phyloP scores from a whole-genome alignment of 2,329 filamentous ascomycete genomes.

The Curvularia hawaiiensis region DNA sequence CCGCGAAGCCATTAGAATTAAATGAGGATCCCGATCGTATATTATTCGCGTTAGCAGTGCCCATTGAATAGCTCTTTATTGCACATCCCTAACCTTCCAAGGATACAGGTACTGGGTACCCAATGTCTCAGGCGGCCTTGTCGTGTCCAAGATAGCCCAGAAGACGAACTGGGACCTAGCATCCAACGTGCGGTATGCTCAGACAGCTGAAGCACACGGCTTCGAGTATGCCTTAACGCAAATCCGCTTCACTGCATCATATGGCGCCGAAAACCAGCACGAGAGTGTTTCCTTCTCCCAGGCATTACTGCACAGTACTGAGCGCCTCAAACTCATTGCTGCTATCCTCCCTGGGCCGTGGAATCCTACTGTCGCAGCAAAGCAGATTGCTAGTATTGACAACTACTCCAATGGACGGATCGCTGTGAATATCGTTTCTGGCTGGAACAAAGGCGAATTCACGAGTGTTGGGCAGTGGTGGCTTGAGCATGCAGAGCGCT shows the following conservation, averaged over 20 bases:
- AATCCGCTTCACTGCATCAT: constrained; percentile 60
- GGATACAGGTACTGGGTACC: constrained; percentile 57
- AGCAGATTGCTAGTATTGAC: constrained; percentile 60
- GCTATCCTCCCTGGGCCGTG: constrained; percentile 52
- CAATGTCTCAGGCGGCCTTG: constrained; percentile 59
- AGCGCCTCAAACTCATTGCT: constrained; percentile 58
- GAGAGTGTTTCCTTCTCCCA: constrained; percentile 59
- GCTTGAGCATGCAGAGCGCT: constrained; percentile 60
- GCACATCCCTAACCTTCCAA: background rate
- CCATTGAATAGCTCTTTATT: background rate
- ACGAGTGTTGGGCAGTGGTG: constrained; percentile 60
- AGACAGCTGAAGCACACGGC: constrained; percentile 54
- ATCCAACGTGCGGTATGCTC: constrained; percentile 57
- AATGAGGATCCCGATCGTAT: constrained; percentile 53
- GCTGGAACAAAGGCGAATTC: constrained; percentile 62
- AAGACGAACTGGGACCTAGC: constrained; percentile 56
- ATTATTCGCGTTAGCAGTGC: constrained; percentile 48
- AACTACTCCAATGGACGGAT: constrained; percentile 58
- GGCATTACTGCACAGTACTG: constrained; percentile 54
- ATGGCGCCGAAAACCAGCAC: constrained; percentile 56
- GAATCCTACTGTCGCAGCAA: constrained; percentile 56
- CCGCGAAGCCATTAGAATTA: constrained; percentile 36
- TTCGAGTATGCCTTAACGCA: constrained; percentile 60
- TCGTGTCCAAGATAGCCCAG: constrained; percentile 59
- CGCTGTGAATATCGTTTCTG: constrained; percentile 59